Conservation (phyloP, 495 filamentous ascomycete genomes). For the Cercophora scortea region DNA sequence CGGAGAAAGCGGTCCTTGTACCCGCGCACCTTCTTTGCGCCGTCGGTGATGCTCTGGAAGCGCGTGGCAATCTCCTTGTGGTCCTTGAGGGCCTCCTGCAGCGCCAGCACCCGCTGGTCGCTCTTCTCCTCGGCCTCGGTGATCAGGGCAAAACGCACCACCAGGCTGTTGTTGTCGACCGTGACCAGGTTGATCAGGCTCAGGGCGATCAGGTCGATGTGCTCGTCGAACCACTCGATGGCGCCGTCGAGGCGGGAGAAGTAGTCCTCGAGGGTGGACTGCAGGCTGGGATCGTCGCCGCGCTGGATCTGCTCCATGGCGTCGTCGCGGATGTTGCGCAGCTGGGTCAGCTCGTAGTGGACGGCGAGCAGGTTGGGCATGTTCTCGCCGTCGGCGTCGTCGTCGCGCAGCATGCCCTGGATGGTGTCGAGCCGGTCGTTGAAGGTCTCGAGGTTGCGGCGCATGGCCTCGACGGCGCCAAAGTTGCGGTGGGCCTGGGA, state of each 20-base stretch:
- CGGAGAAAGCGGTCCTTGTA: slow-evolving; percentile 94
- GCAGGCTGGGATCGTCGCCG: slow-evolving; percentile 61
- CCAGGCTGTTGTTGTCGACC: slow-evolving; percentile 74
- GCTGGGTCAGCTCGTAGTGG: slow-evolving; percentile 83
- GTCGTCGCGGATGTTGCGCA: slow-evolving; percentile 90
- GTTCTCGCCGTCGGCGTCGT: slow-evolving; percentile 75
- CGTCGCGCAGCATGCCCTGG: slow-evolving; percentile 65
- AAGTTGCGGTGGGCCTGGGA: slow-evolving; percentile 94
- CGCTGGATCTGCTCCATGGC: slow-evolving; percentile 89
- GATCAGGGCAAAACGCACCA: slow-evolving; percentile 84
- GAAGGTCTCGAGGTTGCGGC: slow-evolving; percentile 78
- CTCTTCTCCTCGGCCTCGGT: slow-evolving; percentile 95
- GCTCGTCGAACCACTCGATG: slow-evolving; percentile 91
- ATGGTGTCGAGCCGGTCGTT: slow-evolving; percentile 65
- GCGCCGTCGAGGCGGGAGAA: slow-evolving; percentile 83
- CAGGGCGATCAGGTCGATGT: slow-evolving; percentile 78
- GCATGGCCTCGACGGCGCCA: slow-evolving; percentile 84
- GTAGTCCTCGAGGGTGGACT: slow-evolving; percentile 76
- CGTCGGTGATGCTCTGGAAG: slow-evolving; percentile 90
- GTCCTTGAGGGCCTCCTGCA: slow-evolving; percentile 90
- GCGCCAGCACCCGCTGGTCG: slow-evolving; percentile 78
- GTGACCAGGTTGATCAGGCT: slow-evolving; percentile 83
- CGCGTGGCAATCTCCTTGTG: slow-evolving; percentile 87
- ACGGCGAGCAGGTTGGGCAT: slow-evolving; percentile 85
- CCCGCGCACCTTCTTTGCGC: slow-evolving; percentile 81